Percentiles rank a stretch among this genome's conserved stretches.
phyloP scores from a whole-genome alignment of 2,329 filamentous ascomycete species.

The Akanthomyces lecanii region DNA sequence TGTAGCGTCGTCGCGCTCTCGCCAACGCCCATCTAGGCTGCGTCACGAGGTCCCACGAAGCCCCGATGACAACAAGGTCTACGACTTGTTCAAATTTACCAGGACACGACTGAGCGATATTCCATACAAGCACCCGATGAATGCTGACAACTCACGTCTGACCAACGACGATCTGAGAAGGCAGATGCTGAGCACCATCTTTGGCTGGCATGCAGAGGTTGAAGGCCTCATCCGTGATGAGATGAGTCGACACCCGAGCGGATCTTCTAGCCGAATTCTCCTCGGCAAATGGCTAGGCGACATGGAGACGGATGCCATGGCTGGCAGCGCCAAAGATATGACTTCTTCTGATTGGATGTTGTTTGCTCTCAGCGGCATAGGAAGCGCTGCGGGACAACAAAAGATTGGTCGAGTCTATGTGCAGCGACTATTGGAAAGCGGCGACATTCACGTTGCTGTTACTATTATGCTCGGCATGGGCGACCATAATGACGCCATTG shows the following conservation, averaged over 20 bases:
- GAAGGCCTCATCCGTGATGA: constrained; percentile 81
- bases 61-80: constrained; percentile 59
- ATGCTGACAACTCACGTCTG: constrained; percentile 53
- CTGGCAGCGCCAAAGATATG: constrained; percentile 77
- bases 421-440: constrained; percentile 81
- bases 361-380: constrained; percentile 84
- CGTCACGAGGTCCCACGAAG: constrained; percentile 77
- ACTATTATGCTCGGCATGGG: constrained; percentile 91
- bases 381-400: constrained; percentile 69
- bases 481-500: constrained; percentile 89
- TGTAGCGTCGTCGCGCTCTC: constrained; percentile 44
- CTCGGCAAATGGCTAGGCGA: constrained; percentile 92
- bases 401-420: constrained; percentile 89
- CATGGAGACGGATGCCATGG: constrained; percentile 74
- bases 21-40: constrained; percentile 61
- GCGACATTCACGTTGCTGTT: constrained; percentile 86
- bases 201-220: constrained; percentile 88
- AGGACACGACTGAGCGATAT: constrained; percentile 77
- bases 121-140: constrained; percentile 67
- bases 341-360: constrained; percentile 97
- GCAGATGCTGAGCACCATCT: constrained; percentile 91
- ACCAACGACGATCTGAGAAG: constrained; percentile 76
- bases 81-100: constrained; percentile 84
- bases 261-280: constrained; percentile 74
- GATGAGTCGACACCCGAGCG: constrained; percentile 65